phyloP scores from a whole-genome alignment of 345 rosid species.

The Ceriops decandra region DNA sequence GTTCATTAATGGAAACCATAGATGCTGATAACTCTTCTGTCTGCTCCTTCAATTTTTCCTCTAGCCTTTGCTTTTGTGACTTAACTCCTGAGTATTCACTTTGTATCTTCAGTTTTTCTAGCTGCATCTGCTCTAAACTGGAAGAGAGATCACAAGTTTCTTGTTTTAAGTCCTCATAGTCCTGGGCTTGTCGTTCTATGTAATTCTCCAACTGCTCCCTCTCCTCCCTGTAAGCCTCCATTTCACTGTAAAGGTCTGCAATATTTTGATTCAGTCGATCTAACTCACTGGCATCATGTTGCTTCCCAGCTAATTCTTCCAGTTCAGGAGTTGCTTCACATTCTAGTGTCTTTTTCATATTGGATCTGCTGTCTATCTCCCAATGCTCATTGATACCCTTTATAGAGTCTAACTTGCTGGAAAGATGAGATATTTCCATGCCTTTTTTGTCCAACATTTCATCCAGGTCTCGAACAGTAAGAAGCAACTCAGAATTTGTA shows the following conservation, averaged over 20 bases:
- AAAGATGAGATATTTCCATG: constrained; percentile 33
- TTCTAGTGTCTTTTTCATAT: constrained; percentile 32
- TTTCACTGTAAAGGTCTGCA: constrained; percentile 20
- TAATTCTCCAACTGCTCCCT: constrained; percentile 26
- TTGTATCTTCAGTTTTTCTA: constrained; percentile 6
- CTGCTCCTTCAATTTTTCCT: constrained; percentile 63
- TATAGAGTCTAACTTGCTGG: constrained; percentile 15
- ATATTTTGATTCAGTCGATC: constrained; percentile 19
- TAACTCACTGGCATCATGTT: constrained; percentile 18
- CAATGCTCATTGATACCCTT: constrained; percentile 31
- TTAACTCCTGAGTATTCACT: constrained; percentile 40
- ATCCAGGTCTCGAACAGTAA: constrained; percentile 85
- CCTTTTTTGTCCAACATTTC: constrained; percentile 61
- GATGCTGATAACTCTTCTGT: constrained; percentile 61
- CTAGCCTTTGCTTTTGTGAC: constrained; percentile 52
- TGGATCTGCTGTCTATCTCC: constrained; percentile 24
- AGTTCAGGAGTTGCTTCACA: constrained; percentile 22
- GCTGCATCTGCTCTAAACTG: constrained; percentile 18
- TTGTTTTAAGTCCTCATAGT: constrained; percentile 20
- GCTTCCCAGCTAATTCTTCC: constrained; percentile 23
- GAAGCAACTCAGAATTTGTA: constrained; percentile 81
- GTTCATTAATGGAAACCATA: constrained; percentile 34
- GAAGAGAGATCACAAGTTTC: constrained; percentile 19
- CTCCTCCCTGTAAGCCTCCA: constrained; percentile 17
- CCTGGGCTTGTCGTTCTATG: constrained; percentile 22